Evolutionary conservation across 202 grass and related monocot species (phyloP).

Genomic region (Musa balbisiana): DNA sequence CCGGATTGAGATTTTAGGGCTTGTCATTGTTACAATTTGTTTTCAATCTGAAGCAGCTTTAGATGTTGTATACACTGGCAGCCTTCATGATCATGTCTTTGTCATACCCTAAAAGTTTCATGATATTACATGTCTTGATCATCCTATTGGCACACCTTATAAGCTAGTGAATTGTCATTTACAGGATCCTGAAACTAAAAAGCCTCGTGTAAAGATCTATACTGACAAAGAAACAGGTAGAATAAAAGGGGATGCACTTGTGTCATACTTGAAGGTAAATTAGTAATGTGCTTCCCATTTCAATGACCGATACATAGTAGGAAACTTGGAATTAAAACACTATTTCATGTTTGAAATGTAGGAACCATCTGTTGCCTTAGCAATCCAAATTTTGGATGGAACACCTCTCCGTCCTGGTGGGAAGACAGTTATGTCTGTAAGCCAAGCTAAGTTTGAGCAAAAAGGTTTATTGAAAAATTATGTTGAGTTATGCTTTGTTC

Average conservation of each 20-base stretch:
- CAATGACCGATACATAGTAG: background rate
- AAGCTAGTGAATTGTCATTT: conserved; percentile 16
- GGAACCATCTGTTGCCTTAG: conserved; percentile 89
- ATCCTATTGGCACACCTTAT: conserved; percentile 16
- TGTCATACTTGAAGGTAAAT: conserved; percentile 89
- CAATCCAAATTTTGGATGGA: conserved; percentile 81
- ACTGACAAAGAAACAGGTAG: conserved; percentile 75
- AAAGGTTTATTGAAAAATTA: conserved; percentile 48
- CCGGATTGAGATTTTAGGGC: too few relatives aligned
- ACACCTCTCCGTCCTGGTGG: conserved; percentile 71
- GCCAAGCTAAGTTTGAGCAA: conserved; percentile 74
- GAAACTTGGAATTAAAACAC: background rate
- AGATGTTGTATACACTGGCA: background rate
- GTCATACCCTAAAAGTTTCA: conserved; percentile 4
- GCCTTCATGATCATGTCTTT: background rate
- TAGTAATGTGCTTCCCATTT: background rate
- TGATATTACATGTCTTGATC: conserved; percentile 13
- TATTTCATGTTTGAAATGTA: conserved; percentile 21
- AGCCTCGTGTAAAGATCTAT: conserved; percentile 86
- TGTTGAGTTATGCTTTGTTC: conserved; percentile 11
- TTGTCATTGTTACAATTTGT: too few relatives aligned
- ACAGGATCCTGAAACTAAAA: conserved; percentile 82
- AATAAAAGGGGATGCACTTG: conserved; percentile 89
- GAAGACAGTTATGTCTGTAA: conserved; percentile 73
- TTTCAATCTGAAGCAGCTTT: too few relatives aligned